Evolutionary conservation across 306 rosid species (phyloP), one percentile per base, ranked within the genome.

Genomic region (Cucumis hystrix): DNA sequence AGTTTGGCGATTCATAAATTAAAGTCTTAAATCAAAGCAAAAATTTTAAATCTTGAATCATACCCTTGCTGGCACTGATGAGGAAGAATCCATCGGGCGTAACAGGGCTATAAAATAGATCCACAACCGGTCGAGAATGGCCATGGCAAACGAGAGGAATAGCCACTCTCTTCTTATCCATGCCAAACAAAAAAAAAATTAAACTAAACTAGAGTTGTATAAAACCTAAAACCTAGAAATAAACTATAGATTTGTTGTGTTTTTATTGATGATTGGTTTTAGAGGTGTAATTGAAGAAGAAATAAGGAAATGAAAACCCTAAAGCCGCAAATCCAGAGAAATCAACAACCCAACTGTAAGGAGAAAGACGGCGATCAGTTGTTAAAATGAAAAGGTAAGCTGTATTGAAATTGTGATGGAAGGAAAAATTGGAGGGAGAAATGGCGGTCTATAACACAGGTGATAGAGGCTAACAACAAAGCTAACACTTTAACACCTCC

Each of bases 41-140:
- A 51, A 11, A 51, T 14, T 43, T 21, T 7, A 15, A 28, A 16
- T 30, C 6, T 37, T 25, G 56, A 51, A 4, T 13, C 78, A 39
- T 85, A 95, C 99, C 99, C 83, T 95, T 95, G 93, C 99, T 95
- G 70, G 99, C 99, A 78, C 99, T 95, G 83, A 95, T 92, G 84
- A 93, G 93, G 80, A 93, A 93, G 85, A 89, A 93, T 0, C 98
- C 98, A 87, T 93, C 98, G 1, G 93, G 92, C 30, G 98, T 93
- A 74, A 91, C 82, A 17, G 97, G 97, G 81, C 98, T 93, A 85
- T 93, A 93, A 80, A 83, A 93, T 76, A 93, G 91, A 89, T 93
- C 98, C 47, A 93, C 98, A 51, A 93, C 98, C 3, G 98, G 98
- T 54, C 98, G 92, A 74, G 98, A 93, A 83, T 93, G 97, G 8